Base-by-base conservation (phyloP, 2,329 filamentous ascomycete genomes). In the Pyricularia sp. region DNA sequence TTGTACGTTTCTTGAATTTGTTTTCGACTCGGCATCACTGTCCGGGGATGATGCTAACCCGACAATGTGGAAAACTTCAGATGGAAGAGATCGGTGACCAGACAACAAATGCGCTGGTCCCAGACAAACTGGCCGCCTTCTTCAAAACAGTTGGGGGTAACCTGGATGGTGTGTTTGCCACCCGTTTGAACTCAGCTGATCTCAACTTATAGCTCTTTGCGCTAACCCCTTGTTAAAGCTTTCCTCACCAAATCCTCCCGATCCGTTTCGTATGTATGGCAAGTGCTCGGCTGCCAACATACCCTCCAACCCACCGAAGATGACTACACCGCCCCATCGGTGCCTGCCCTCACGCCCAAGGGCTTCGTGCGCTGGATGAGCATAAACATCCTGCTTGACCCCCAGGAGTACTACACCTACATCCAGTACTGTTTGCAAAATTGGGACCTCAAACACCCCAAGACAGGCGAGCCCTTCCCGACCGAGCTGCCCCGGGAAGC, bases 351-450 rank as follows among this genome's bases (percentile, higher is more conserved):
- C 69, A 96, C 94, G 50, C 83, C 86, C 0, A 87, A 88, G 75
- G 95, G 95, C 59, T 99, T 97, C 78, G 92, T 94, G 63, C 89
- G 92, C 77, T 99, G 94, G 94, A 91, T 97, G 81, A 93, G 92
- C 0, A 91, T 98, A 69, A 93, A 98, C 80, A 85, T 97, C 26
- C 82, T 98, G 50, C 85, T 98, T 1, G 92, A 90, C 1, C 95
- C 95, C 0, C 90, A 95, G 73, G 92, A 96, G 74, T 94, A 98
- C 80, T 91, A 93, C 0, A 88, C 88, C 0, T 94, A 93, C 74
- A 79, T 99, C 28, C 92, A 95, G 74, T 89, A 87, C 74, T 92
- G 93, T 0, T 91, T 97, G 3, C 85, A 85, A 70, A 84, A 91
- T 71, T 97, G 93, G 86, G 84, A 88, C 50, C 84, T 98, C 70